Evolutionary conservation across 2,329 filamentous ascomycete genomes (phyloP).

Genomic region (Fusarium agapanthi): DNA sequence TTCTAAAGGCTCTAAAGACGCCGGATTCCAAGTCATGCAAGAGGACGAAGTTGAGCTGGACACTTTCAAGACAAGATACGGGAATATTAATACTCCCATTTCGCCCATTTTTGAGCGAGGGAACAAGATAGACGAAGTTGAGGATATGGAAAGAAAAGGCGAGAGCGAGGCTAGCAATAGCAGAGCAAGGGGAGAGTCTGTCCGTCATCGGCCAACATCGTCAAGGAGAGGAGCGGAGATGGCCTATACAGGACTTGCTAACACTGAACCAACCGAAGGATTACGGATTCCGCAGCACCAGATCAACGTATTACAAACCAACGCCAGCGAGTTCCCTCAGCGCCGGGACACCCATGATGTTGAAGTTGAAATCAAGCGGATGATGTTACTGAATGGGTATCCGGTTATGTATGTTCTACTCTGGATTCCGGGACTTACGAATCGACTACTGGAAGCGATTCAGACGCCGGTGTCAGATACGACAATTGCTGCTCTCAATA

Average conservation of each 20-base stretch:
- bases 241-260: slow-evolving; percentile 12
- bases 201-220: not conserved
- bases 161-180: not conserved
- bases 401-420: slow-evolving; percentile 38
- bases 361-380: slow-evolving; percentile 35
- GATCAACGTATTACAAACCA: slow-evolving; percentile 23
- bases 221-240: not conserved
- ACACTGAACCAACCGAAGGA: slow-evolving; percentile 6
- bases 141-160: slow-evolving; percentile 3
- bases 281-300: not conserved
- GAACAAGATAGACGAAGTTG: slow-evolving; percentile 6
- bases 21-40: slow-evolving; percentile 15
- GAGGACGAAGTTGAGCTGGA: slow-evolving; percentile 23
- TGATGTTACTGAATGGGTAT: slow-evolving; percentile 40
- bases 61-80: not conserved
- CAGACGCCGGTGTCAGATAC: slow-evolving; percentile 19
- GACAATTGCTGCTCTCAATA: slow-evolving; percentile 22
- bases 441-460: slow-evolving; percentile 34
- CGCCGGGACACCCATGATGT: slow-evolving; percentile 23
- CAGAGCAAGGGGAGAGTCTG: not conserved
- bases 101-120: slow-evolving; percentile 4
- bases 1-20: slow-evolving; percentile 7
- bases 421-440: slow-evolving; percentile 36
- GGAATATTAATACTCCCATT: not conserved
- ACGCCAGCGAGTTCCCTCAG: slow-evolving; percentile 37